Conservation (phyloP, 164 flowering plant genomes). For the Houttuynia cordata region DNA sequence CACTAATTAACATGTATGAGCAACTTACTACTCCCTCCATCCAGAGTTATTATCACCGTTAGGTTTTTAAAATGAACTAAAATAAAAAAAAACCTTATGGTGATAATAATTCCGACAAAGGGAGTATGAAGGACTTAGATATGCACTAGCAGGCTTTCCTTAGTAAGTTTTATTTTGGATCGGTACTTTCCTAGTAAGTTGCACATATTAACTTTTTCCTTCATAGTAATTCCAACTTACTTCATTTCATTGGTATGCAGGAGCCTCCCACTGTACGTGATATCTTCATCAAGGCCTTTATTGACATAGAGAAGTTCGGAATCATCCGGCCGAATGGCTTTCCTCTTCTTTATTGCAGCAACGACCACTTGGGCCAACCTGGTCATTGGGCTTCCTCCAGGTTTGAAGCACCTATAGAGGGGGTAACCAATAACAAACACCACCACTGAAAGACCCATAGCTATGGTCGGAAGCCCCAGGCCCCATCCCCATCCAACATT, state of each 20-base stretch:
- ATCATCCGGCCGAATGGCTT: slow-evolving; percentile 24
- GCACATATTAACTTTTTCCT: too few relatives aligned
- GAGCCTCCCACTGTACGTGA: slow-evolving; percentile 43
- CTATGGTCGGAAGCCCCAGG: slow-evolving; percentile 51
- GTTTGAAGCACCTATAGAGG: slow-evolving; percentile 32
- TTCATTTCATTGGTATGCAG: slow-evolving; percentile 47
- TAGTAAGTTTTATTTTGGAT: too few relatives aligned
- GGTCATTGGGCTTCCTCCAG: slow-evolving; percentile 51
- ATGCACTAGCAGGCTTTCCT: too few relatives aligned
- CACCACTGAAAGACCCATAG: slow-evolving; percentile 43
- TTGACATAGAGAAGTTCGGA: slow-evolving; percentile 31
- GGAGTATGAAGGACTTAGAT: too few relatives aligned
- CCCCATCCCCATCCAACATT: slow-evolving; percentile 77
- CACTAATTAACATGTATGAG: too few relatives aligned
- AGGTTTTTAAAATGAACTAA: too few relatives aligned
- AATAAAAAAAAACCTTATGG: too few relatives aligned
- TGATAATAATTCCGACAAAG: too few relatives aligned
- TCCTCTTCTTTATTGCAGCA: slow-evolving; percentile 48
- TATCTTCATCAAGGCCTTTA: slow-evolving; percentile 40
- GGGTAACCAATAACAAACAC: slow-evolving; percentile 39
- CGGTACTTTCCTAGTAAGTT: too few relatives aligned
- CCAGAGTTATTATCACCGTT: too few relatives aligned
- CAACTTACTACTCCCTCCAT: too few relatives aligned
- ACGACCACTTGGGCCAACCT: slow-evolving; percentile 43
- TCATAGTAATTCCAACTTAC: slow-evolving; percentile 24